phyloP scores from a whole-genome alignment of 1,139 yeast species.

The Yamadazyma oceani region DNA sequence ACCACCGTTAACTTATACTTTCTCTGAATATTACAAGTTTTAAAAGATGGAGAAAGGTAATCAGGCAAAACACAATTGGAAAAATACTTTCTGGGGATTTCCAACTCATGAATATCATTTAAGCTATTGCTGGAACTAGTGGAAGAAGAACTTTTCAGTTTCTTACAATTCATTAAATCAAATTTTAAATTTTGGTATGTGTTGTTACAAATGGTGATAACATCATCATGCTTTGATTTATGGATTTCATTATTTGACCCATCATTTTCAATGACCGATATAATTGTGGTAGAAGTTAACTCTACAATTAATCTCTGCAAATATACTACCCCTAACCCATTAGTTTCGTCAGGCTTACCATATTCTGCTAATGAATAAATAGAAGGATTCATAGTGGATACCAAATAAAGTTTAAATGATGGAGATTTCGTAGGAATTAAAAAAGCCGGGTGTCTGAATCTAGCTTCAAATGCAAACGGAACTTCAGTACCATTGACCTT shows the following conservation, averaged over 20 bases:
- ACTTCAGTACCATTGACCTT: slow-evolving; percentile 37
- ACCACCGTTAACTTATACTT: slow-evolving; percentile 43
- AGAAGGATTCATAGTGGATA: slow-evolving; percentile 36
- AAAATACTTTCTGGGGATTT: slow-evolving; percentile 43
- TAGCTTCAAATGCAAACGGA: slow-evolving; percentile 45
- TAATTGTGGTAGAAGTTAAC: slow-evolving; percentile 30
- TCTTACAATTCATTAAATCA: slow-evolving; percentile 39
- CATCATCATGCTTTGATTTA: slow-evolving; percentile 28
- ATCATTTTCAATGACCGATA: slow-evolving; percentile 39
- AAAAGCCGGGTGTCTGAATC: slow-evolving; percentile 48
- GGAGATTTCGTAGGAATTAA: slow-evolving; percentile 44
- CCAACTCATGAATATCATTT: slow-evolving; percentile 37
- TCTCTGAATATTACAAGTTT: slow-evolving; percentile 56
- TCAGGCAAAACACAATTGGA: slow-evolving; percentile 49
- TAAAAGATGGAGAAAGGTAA: slow-evolving; percentile 53
- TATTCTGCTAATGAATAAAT: slow-evolving; percentile 37
- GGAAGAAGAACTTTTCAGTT: slow-evolving; percentile 27
- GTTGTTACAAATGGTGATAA: slow-evolving; percentile 31
- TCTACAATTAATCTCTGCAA: slow-evolving; percentile 38
- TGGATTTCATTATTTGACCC: slow-evolving; percentile 28
- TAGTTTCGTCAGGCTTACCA: slow-evolving; percentile 39
- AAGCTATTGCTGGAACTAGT: slow-evolving; percentile 18
- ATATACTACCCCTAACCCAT: slow-evolving; percentile 50
- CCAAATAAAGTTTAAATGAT: slow-evolving; percentile 37
- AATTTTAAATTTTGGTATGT: slow-evolving; percentile 36